Conservation (phyloP, 257 asterid species). For the Ilex asprella region DNA sequence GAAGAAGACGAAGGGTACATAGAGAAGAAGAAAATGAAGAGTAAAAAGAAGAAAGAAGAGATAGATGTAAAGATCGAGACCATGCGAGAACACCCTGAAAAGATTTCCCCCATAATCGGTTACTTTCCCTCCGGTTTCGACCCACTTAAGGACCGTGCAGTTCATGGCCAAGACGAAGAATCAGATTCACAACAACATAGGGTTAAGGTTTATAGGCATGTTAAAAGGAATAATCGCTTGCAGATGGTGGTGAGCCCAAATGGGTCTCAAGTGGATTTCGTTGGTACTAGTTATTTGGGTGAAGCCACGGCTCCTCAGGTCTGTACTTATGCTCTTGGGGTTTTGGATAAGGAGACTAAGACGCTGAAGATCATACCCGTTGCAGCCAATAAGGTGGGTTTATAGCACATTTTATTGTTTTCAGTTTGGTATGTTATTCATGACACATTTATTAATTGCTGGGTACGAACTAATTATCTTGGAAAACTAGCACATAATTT, state of each 20-base stretch:
- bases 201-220: constrained; percentile 21
- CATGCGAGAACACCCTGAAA: no score
- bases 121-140: background rate
- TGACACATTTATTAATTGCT: background rate
- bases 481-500: background rate
- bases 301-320: constrained; percentile 64
- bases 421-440: background rate
- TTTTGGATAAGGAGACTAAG: constrained; percentile 55
- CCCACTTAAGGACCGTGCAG: constrained; percentile 30
- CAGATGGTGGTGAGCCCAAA: constrained; percentile 52
- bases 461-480: background rate
- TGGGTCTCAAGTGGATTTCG: constrained; percentile 50
- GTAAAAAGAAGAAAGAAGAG: no score
- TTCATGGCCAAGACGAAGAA: no score
- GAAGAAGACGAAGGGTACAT: no score
- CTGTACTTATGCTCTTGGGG: constrained; percentile 63
- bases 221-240: constrained; percentile 40
- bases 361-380: constrained; percentile 52
- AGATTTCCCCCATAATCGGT: no score
- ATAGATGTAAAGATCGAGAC: no score
- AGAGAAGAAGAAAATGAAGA: no score
- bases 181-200: no score
- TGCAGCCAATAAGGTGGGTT: constrained; percentile 40
- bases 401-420: background rate
- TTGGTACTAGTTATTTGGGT: constrained; percentile 68